Evolutionary conservation across 163 green algal species (phyloP), one percentile per base, ranked within the genome.

Genomic region (Trebouxia gelatinosa): DNA sequence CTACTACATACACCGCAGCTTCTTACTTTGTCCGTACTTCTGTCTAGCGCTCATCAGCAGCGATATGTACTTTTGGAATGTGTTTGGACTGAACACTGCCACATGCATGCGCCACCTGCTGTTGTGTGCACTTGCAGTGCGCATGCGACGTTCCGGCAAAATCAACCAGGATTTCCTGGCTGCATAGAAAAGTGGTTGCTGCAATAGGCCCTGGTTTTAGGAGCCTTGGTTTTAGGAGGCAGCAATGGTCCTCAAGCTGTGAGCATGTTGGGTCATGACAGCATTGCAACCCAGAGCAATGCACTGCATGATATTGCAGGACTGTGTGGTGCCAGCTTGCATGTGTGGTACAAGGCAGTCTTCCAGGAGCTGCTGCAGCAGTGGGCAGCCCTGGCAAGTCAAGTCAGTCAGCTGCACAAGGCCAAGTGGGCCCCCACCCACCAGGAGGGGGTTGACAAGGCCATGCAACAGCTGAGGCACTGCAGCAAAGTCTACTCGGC

Each of bases 321-420:
- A 17, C 43, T 76, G 29, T 40, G 28, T 29, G 46, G 68, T 28
- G n/a, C 31, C 68, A 76, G 40, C 29, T 1, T 76, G 68, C 46
- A 59, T 39, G 29, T 61, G 13, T 76, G 68, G 68, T 76, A 62
- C 68, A 76, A 76, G 68, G 46, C 68, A 0, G 11, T 62, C 2
- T 62, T 40, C 40, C 29, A 59, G 17, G 68, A 76, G 40, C 40
- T 76, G 43, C n/a, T 76, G 28, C 68, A 64, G 40, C 40, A 76
- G 43, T 76, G 68, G 68, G 13, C 16, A 21, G 23, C n/a, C 4
- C 68, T 54, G 2, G 40, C 40, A 26, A 43, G 13, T n/a, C 26
- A 6, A 28, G 64, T 72, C 5, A 4, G 50, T 7, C 35, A 35
- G 3, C 19, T 72, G 35, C 64, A 72, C 21, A 72, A 72, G 37